Base-by-base conservation (phyloP, 768 basidiomycete genomes). In the Mycena floridula region DNA sequence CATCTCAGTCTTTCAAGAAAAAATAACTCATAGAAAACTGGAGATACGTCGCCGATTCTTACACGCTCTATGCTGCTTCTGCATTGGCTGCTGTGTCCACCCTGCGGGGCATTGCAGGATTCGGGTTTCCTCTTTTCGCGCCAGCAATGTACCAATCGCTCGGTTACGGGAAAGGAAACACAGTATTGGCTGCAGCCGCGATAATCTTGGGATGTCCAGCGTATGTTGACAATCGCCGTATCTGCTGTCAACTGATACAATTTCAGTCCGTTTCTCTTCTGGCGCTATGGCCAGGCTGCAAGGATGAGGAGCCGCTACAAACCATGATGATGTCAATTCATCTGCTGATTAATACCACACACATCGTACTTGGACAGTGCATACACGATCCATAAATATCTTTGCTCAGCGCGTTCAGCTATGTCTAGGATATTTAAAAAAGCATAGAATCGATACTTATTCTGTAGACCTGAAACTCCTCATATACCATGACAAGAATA, bases 71-170 rank as follows among this genome's bases (percentile, higher is more conserved):
- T 50, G 79, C 84, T 35, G 81, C 84, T 6, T 85, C 81, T 35
- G 11, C 22, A 18, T 30, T 49, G 27, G 48, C 84, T 0, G 82
- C 84, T 0, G 76, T 77, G 18, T 64, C 80, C 0, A 82, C 61
- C 56, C 57, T 87, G 12, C 77, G 87, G 21, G 78, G 81, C 0
- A 43, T 86, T 0, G 76, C 77, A 1, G 87, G 87, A 0, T 89
- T 86, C 43, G 79, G 73, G 1, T 88, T 90, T 56, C 88, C 87
- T 2, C 62, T 89, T n/a, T 89, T 89, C 51, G 83, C 80, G 2
- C 79, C 82, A 18, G 65, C 73, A 27, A 83, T 89, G 77, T 88
- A 76, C 60, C 58, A 65, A 1, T 63, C 66, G 12, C 64, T 89
- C 0, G 87, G 85, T 4, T 83, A 81, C 44, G 87, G 85, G 0